phyloP scores from a whole-genome alignment of 2,329 filamentous ascomycete species.

The Talaromyces rugulosus region DNA sequence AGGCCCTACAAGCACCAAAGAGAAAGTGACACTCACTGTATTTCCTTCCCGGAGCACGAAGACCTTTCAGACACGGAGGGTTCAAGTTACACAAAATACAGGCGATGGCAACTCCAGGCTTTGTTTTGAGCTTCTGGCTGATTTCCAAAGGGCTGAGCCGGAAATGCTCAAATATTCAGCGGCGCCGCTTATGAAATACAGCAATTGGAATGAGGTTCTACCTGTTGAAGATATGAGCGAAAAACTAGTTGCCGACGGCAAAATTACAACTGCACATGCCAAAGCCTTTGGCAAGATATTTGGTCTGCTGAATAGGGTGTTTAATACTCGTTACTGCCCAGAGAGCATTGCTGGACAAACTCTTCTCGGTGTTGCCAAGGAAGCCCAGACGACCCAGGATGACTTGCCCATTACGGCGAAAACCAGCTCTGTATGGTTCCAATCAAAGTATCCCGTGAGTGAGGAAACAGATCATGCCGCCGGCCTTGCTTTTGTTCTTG shows the following conservation, averaged over 20 bases:
- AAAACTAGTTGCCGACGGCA: slow-evolving; percentile 20
- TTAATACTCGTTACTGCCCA: slow-evolving; percentile 34
- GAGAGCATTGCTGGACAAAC: slow-evolving; percentile 45
- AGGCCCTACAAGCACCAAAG: slow-evolving; percentile 41
- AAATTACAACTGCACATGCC: slow-evolving; percentile 19
- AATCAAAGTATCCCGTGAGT: slow-evolving; percentile 18
- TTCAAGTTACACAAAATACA: slow-evolving; percentile 43
- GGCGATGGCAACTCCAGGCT: slow-evolving; percentile 32
- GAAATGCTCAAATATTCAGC: slow-evolving; percentile 37
- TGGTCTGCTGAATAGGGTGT: slow-evolving; percentile 23
- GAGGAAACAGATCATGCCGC: slow-evolving; percentile 31
- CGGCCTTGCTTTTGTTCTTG: slow-evolving; percentile 42
- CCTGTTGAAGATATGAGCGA: slow-evolving; percentile 14
- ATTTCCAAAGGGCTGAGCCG: slow-evolving; percentile 45
- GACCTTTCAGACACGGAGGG: slow-evolving; percentile 46
- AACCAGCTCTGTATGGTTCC: slow-evolving; percentile 42
- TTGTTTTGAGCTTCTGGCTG: slow-evolving; percentile 43
- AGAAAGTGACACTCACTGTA: slow-evolving; percentile 36
- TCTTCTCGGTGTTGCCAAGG: slow-evolving; percentile 38
- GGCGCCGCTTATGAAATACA: slow-evolving; percentile 30
- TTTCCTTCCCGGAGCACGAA: slow-evolving; percentile 40
- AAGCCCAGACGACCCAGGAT: slow-evolving; percentile 32
- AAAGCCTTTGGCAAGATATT: slow-evolving; percentile 26
- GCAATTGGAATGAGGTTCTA: slow-evolving; percentile 21
- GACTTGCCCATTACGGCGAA: slow-evolving; percentile 33